These are phyloP conservation scores for Maudiozyma turicensis DNA, from an alignment of 805 yeast species.

Conservation along the genomic window DNA sequence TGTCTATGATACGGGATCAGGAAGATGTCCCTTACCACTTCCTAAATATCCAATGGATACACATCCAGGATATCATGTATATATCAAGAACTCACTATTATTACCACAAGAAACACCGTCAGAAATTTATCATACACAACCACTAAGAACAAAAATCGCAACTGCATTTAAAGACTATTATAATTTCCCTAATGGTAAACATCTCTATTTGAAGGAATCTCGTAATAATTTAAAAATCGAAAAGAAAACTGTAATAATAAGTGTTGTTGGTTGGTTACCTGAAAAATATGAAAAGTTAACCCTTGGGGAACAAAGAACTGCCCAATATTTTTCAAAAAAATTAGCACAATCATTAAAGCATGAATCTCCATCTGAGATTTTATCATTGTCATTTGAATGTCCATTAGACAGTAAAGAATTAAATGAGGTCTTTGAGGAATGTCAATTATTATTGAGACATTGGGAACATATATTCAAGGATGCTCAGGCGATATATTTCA, in stretches of 20 bases:
- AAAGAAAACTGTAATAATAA: constrained; percentile 22
- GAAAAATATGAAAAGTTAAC: constrained; percentile 25
- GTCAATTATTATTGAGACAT: constrained; percentile 35
- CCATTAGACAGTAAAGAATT: constrained; percentile 23
- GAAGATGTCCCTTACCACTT: constrained; percentile 21
- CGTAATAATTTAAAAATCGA: constrained; percentile 12
- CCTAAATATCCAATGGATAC: constrained; percentile 16
- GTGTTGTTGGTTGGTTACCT: constrained; percentile 27
- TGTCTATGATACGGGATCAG: constrained; percentile 24
- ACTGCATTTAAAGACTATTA: constrained; percentile 31
- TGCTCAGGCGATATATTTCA: constrained; percentile 40
- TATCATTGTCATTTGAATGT: constrained; percentile 29
- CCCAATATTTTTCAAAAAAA: constrained; percentile 21
- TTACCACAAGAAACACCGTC: constrained; percentile 23
- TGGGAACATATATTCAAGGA: constrained; percentile 41
- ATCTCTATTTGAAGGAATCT: constrained; percentile 28
- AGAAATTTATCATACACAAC: constrained; percentile 25
- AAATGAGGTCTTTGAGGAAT: constrained; percentile 33
- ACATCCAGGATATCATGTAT: constrained; percentile 15
- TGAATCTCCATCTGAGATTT: constrained; percentile 15
- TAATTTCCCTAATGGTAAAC: constrained; percentile 30
- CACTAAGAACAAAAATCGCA: constrained; percentile 29
- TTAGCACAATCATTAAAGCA: constrained; percentile 25
- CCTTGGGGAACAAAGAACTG: constrained; percentile 20
- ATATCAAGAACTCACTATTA: constrained; percentile 22